These are phyloP conservation scores for Rhodotorula glutinis DNA, from an alignment of 1,284 basidiomycete genomes.

Conservation along the genomic window DNA sequence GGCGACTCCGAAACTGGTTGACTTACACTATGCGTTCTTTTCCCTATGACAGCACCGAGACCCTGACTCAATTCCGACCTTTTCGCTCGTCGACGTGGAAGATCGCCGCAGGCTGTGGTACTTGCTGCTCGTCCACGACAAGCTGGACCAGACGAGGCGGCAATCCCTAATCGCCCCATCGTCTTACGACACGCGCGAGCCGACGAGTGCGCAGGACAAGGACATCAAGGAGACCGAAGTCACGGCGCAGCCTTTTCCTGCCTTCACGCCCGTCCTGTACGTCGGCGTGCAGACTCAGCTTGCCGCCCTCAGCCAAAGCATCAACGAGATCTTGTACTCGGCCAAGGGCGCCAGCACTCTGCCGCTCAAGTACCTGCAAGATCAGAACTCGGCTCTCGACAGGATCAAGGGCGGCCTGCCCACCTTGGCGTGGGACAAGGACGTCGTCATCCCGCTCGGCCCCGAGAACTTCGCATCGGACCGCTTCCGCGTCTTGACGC, in stretches of 20 bases:
- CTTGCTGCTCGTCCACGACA: conserved; percentile 27
- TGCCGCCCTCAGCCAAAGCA: conserved; percentile 3
- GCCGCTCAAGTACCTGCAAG: conserved; percentile 7
- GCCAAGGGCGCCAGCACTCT: conserved; percentile 18
- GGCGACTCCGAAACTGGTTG: neutral
- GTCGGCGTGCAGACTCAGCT: conserved; percentile 17
- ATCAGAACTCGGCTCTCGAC: conserved; percentile 27
- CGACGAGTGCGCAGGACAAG: conserved; percentile 20
- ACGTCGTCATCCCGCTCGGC: conserved; percentile 14
- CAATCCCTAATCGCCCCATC: conserved; percentile 11
- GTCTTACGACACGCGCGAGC: conserved; percentile 27
- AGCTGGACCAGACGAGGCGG: conserved; percentile 19
- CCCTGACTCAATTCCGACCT: neutral
- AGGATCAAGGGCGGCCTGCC: conserved; percentile 18
- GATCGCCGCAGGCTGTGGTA: conserved; percentile 35
- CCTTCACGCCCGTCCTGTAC: conserved; percentile 26
- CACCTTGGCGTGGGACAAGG: conserved; percentile 8
- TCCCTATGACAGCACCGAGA: conserved; percentile 22
- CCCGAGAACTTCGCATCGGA: conserved; percentile 16
- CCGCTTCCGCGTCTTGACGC: conserved; percentile 22
- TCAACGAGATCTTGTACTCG: conserved; percentile 21
- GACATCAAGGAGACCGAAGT: conserved; percentile 21
- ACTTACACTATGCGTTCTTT: neutral
- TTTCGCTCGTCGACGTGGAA: conserved; percentile 20
- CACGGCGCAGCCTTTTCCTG: conserved; percentile 10